Base-by-base conservation (phyloP, 768 basidiomycete species). In the Suillus ampliporus region DNA sequence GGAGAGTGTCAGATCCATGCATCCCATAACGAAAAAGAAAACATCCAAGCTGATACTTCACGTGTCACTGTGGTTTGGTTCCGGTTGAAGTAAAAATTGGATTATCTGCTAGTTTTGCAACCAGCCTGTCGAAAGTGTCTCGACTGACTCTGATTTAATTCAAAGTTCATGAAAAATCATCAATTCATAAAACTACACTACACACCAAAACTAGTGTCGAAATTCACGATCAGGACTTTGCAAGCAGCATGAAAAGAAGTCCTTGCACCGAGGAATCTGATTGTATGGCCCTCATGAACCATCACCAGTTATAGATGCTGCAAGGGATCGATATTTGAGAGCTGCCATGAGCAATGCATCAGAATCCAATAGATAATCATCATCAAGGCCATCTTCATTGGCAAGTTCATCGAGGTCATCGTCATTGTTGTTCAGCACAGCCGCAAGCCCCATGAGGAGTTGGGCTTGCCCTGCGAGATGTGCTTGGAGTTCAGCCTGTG, bases 201-300 rank as follows among this genome's bases (percentile, higher is more conserved):
- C 31, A 31, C 31, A 31, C 31, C 31, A 6, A 31, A 31, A 31
- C 3, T 31, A 31, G 31, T 31, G 31, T 31, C 6, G 31, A 31
- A 31, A 31, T 31, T 31, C 31, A 31, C 31, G 6, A 31, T 31
- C 6, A 6, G 31, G 31, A 31, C 31, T 31, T 31, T 31, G 31
- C 31, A 31, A 31, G 31, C 31, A 31, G 31, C 38, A 40, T 40
- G 51, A 13, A 48, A 67, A 65, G 53, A 65, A 69, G 46, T 69
- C 64, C 6, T 8, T 48, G 2, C 58, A 68, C 57, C 63, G 60
- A 21, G 48, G 46, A 46, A 61, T 53, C 52, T 66, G 62, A 40
- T 68, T 60, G 41, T 69, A 66, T 11, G 50, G 8, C 26, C 65
- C 67, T 40, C 47, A 21, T 34, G 58, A 35, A 11, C 57, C 35